phyloP scores from a whole-genome alignment of 768 basidiomycete species.

The Collybia sp. region DNA sequence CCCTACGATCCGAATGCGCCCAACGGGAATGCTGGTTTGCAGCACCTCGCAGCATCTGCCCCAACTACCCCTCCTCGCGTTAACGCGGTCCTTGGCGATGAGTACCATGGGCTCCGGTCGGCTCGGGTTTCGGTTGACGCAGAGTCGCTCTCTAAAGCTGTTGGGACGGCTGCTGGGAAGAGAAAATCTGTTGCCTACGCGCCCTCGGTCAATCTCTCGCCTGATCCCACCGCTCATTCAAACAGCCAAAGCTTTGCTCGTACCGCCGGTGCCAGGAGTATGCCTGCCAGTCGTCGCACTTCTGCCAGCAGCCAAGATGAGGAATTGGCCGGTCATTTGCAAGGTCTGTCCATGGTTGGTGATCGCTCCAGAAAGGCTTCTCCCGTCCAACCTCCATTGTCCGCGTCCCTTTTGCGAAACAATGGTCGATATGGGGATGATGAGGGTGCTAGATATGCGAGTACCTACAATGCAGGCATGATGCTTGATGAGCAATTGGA shows the following conservation, averaged over 20 bases:
- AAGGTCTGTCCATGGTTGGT: slow-evolving; percentile 63
- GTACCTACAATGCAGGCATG: slow-evolving; percentile 77
- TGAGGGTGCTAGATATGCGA: slow-evolving; percentile 55
- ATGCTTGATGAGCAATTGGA: slow-evolving; percentile 92
- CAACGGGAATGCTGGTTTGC: slow-evolving; percentile 43
- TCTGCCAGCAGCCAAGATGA: slow-evolving; percentile 87
- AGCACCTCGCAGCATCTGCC: slow-evolving; percentile 83
- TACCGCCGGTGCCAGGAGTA: slow-evolving; percentile 78
- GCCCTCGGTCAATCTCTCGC: slow-evolving; percentile 69
- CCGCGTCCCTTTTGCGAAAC: slow-evolving; percentile 50
- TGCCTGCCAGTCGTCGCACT: slow-evolving; percentile 88
- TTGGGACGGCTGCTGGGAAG: slow-evolving; percentile 68
- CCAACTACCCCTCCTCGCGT: slow-evolving; percentile 85
- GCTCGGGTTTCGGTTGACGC: slow-evolving; percentile 49
- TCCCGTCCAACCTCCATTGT: slow-evolving; percentile 46
- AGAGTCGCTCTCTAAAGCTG: slow-evolving; percentile 63
- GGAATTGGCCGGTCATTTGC: slow-evolving; percentile 71
- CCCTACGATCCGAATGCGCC: slow-evolving; percentile 54
- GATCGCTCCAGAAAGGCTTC: slow-evolving; percentile 56
- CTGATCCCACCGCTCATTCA: slow-evolving; percentile 47
- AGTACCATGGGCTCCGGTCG: slow-evolving; percentile 34
- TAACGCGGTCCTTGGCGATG: slow-evolving; percentile 62
- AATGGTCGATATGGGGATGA: slow-evolving; percentile 52
- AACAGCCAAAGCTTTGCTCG: slow-evolving; percentile 58
- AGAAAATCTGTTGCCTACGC: slow-evolving; percentile 86